A percentile compares a stretch with the other conserved stretches of the same genome.
Conservation (phyloP, 2,329 filamentous ascomycete genomes). For the Purpureocillium lavendulum region DNA sequence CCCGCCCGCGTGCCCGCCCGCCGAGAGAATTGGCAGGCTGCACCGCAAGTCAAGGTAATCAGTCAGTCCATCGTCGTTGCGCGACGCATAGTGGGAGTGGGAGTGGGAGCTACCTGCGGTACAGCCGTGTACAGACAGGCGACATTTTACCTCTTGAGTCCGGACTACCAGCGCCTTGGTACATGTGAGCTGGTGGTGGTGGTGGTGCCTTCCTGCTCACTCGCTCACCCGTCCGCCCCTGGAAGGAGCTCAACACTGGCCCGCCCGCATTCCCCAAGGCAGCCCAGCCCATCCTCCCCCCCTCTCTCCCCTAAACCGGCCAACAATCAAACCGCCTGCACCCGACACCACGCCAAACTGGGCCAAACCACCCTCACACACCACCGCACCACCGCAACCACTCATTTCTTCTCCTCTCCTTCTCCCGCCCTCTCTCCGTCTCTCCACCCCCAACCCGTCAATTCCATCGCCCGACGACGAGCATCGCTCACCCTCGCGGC, state of each 20-base stretch:
- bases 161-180: no score
- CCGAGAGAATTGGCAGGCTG: no score
- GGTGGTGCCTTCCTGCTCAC: no score
- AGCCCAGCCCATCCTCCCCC: not conserved
- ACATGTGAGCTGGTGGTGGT: no score
- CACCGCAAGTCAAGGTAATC: no score
- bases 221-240: not conserved
- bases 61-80: no score
- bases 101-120: no score
- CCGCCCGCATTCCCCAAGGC: constrained; percentile 4
- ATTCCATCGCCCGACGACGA: constrained; percentile 18
- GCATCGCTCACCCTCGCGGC: constrained; percentile 6
- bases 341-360: constrained; percentile 3
- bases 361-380: constrained; percentile 8
- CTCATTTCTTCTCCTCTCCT: constrained; percentile 7
- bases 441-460: constrained; percentile 23
- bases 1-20: no score
- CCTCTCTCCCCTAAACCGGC: constrained; percentile 4
- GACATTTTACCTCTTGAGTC: no score
- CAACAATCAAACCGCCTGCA: constrained; percentile 9
- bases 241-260: constrained; percentile 3
- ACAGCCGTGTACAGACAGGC: no score
- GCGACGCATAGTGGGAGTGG: no score
- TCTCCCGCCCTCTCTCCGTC: constrained; percentile 15
- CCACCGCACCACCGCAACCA: constrained; percentile 5